phyloP scores from a whole-genome alignment of 768 basidiomycete genomes.

The Leccinum subgranulosum region DNA sequence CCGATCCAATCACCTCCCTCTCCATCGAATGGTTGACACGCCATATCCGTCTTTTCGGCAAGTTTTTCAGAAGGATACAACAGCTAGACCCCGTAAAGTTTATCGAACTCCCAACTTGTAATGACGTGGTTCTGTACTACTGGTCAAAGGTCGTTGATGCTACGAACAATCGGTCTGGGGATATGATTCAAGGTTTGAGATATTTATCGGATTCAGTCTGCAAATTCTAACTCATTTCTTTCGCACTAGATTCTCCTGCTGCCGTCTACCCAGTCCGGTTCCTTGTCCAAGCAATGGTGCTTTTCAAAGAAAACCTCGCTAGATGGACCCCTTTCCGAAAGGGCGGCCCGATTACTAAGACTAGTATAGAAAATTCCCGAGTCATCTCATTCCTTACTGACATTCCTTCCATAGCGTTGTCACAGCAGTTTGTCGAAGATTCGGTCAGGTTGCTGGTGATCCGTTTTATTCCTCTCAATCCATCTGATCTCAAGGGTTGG shows the following conservation, averaged over 20 bases:
- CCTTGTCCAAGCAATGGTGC: conserved; percentile 79
- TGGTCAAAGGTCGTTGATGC: conserved; percentile 79
- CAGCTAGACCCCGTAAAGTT: conserved; percentile 59
- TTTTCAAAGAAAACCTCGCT: conserved; percentile 79
- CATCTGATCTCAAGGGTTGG: conserved; percentile 81
- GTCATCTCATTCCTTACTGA: conserved; percentile 7
- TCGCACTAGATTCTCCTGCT: conserved; percentile 50
- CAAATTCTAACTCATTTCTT: background rate
- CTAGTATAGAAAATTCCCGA: conserved; percentile 39
- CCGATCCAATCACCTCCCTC: conserved; percentile 37
- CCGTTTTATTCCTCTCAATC: conserved; percentile 80
- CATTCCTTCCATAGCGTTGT: conserved; percentile 44
- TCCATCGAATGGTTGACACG: conserved; percentile 60
- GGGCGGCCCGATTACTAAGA: conserved; percentile 56
- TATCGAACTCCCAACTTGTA: conserved; percentile 57
- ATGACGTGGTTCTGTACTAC: conserved; percentile 71
- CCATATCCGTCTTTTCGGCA: conserved; percentile 71
- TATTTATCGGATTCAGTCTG: background rate
- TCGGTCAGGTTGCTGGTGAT: conserved; percentile 76
- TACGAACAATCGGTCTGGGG: conserved; percentile 45
- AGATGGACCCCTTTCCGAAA: conserved; percentile 71
- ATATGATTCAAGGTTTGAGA: conserved; percentile 55
- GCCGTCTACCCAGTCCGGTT: conserved; percentile 76
- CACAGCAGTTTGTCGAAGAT: conserved; percentile 67
- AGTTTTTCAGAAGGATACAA: conserved; percentile 75